Evolutionary conservation across 108 stramenopile genomes (phyloP).

Genomic region (Cyclotella choctawhatcheeana): DNA sequence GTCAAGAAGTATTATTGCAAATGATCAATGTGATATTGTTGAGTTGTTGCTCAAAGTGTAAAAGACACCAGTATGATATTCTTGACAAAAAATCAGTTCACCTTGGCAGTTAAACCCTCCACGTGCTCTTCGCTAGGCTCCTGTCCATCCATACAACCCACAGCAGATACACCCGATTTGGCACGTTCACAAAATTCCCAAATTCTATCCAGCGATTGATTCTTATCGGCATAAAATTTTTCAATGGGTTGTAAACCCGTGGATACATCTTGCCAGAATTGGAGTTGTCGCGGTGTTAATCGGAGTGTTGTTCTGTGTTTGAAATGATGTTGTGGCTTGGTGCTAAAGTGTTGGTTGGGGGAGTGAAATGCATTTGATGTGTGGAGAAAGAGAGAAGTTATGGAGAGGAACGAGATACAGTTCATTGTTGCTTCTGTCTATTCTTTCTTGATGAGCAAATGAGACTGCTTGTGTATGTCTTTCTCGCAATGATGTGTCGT

Average conservation of each 20-base stretch:
- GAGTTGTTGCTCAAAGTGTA: not conserved
- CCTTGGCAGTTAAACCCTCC: slow-evolving; percentile 84
- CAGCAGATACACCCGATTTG: slow-evolving; percentile 60
- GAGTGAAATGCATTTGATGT: not conserved
- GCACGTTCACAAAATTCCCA: slow-evolving; percentile 68
- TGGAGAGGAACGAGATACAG: no score
- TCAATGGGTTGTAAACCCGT: slow-evolving; percentile 72
- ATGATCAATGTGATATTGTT: not conserved
- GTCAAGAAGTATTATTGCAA: not conserved
- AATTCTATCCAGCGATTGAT: slow-evolving; percentile 70
- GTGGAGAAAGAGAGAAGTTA: not conserved
- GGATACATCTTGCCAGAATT: slow-evolving; percentile 90
- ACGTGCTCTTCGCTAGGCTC: slow-evolving; percentile 92
- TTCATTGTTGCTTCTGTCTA: no score
- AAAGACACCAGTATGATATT: not conserved
- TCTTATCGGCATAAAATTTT: slow-evolving; percentile 63
- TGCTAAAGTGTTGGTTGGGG: not conserved
- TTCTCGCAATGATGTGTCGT: no score
- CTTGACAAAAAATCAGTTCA: not conserved
- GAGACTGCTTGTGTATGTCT: no score
- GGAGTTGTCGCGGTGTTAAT: slow-evolving; percentile 78
- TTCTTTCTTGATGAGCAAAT: no score
- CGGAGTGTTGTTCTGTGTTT: not conserved
- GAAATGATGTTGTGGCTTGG: not conserved
- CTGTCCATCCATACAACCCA: slow-evolving; percentile 58